Conservation (phyloP, 176 grass and related monocot genomes). For the Avena sativa region DNA sequence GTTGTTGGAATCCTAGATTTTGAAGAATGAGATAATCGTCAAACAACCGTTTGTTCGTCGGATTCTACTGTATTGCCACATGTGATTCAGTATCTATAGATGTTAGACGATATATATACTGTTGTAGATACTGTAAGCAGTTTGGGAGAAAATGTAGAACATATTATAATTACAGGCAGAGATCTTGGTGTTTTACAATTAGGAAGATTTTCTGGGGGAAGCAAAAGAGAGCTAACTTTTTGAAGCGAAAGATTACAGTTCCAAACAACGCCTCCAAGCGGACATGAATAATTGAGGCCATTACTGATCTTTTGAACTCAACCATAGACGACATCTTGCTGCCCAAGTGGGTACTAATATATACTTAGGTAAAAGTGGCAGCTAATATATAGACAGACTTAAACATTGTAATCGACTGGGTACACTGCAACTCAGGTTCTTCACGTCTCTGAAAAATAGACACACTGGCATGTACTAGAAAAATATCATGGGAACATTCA, state of each 20-base stretch:
- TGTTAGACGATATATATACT: too few relatives aligned
- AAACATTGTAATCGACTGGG: background rate
- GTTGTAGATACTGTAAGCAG: background rate
- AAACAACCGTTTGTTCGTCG: background rate
- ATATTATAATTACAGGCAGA: background rate
- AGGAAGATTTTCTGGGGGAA: background rate
- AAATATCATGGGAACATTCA: background rate
- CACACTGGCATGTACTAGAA: background rate
- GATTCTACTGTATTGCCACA: background rate
- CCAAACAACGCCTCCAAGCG: background rate
- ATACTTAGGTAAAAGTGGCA: background rate
- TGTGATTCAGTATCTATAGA: background rate
- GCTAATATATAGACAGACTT: background rate
- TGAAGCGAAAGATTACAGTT: background rate
- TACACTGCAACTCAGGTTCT: constrained; percentile 15
- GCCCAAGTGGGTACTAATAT: background rate
- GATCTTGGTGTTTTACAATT: background rate
- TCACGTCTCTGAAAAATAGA: constrained; percentile 38
- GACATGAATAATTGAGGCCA: constrained; percentile 1
- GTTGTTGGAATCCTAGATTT: background rate
- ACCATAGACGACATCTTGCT: background rate
- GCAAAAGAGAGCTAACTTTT: too few relatives aligned
- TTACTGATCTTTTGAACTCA: background rate
- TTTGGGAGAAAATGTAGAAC: too few relatives aligned
- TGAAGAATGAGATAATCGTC: background rate